A percentile compares a stretch with the other conserved stretches of the same genome.
phyloP scores from a whole-genome alignment of 1,284 basidiomycete genomes.

The Anthracocystis walkeri region DNA sequence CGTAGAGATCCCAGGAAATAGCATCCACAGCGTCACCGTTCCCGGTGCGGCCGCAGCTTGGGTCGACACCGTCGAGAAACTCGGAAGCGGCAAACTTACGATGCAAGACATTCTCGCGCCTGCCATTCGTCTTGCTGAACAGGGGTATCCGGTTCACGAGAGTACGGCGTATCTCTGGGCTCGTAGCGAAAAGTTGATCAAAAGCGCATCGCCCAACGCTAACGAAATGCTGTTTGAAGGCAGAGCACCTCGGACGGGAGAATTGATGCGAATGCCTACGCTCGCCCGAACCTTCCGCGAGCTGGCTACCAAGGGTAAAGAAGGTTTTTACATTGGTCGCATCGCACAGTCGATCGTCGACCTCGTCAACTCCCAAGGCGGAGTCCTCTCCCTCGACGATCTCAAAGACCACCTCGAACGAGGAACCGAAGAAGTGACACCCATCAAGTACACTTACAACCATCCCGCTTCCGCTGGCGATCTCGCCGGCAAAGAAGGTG shows the following conservation, averaged over 20 bases:
- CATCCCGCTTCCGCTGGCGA: conserved; percentile 42
- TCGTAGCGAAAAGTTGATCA: conserved; percentile 79
- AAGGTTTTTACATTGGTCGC: conserved; percentile 91
- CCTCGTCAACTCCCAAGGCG: conserved; percentile 78
- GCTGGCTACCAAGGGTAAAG: conserved; percentile 82
- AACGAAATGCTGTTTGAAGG: conserved; percentile 83
- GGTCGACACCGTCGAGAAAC: conserved; percentile 85
- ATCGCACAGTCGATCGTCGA: conserved; percentile 91
- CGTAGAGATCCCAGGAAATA: conserved; percentile 69
- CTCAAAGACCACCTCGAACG: conserved; percentile 77
- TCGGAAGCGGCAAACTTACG: conserved; percentile 84
- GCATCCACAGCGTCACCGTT: conserved; percentile 87
- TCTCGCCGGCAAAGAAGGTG: conserved; percentile 72
- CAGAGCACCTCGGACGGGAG: conserved; percentile 75
- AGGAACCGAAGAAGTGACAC: conserved; percentile 81
- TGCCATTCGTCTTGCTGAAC: conserved; percentile 68
- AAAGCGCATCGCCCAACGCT: conserved; percentile 83
- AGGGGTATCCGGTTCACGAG: conserved; percentile 64
- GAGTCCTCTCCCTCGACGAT: conserved; percentile 89
- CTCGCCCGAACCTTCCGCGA: conserved; percentile 86
- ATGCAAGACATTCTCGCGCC: conserved; percentile 87
- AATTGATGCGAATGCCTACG: conserved; percentile 74
- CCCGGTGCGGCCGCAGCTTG: conserved; percentile 93
- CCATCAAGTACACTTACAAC: conserved; percentile 88
- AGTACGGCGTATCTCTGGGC: conserved; percentile 74